Conservation (phyloP, 768 basidiomycete species). For the Nidula microcarpa region DNA sequence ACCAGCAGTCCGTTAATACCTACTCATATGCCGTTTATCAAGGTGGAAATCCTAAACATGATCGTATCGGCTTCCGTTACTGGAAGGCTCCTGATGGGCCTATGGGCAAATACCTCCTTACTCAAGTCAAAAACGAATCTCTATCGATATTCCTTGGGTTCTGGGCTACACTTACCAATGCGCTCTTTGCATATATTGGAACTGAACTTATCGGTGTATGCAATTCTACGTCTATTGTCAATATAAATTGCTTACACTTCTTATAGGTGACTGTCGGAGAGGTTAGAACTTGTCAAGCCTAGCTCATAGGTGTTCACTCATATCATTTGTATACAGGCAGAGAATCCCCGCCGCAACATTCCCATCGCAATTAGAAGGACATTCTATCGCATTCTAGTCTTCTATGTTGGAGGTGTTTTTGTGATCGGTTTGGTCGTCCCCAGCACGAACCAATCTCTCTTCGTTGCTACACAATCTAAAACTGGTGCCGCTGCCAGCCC, state of each 20-base stretch:
- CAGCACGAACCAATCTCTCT: constrained; percentile 46
- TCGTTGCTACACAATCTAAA: constrained; percentile 40
- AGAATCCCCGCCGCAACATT: constrained; percentile 73
- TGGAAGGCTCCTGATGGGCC: constrained; percentile 49
- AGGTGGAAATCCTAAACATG: constrained; percentile 45
- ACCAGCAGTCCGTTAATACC: constrained; percentile 22
- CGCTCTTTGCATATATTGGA: constrained; percentile 69
- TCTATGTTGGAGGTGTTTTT: constrained; percentile 73
- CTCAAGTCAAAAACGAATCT: constrained; percentile 43
- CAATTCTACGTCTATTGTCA: constrained; percentile 11
- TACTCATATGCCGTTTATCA: constrained; percentile 29
- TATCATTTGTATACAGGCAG: constrained; percentile 33
- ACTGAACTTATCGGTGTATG: constrained; percentile 76
- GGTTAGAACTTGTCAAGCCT: constrained; percentile 10
- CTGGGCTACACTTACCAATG: constrained; percentile 69
- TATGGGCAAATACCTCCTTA: constrained; percentile 50
- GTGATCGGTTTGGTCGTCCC: constrained; percentile 72
- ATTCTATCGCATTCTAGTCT: constrained; percentile 50
- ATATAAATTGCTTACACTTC: not conserved
- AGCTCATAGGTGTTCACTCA: not conserved
- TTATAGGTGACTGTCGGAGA: constrained; percentile 44
- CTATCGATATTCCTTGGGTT: constrained; percentile 64
- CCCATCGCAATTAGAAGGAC: constrained; percentile 67
- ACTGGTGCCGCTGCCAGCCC: constrained; percentile 60
- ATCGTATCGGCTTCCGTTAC: constrained; percentile 47